Evolutionary conservation across 2,329 filamentous ascomycete genomes (phyloP), one percentile per base, ranked within the genome.

Genomic region (Xylaria sp.): DNA sequence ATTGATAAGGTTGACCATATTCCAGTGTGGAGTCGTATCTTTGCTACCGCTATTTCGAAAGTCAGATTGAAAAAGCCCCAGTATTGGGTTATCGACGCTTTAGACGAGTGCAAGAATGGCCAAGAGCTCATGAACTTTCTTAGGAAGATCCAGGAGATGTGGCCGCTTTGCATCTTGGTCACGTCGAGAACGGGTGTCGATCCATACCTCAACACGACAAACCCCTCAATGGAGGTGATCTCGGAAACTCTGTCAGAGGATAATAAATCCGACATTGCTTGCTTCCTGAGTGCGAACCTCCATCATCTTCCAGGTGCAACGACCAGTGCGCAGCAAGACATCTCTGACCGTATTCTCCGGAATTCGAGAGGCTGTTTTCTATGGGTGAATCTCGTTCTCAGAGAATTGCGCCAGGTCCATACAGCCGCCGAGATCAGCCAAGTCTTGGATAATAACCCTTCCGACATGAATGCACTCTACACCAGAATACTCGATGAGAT

Each of bases 31-130:
- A 58, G 72, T 1, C 68, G 65, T 9, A 70, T 69, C 11, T 23
- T 68, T 1, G 10, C 4, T 11, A 51, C 64, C 1, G 68, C 64
- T 0, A 67, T 76, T 3, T 57, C 71, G 4, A 71, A 66, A 27
- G 17, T 62, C 1, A 63, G 49, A 19, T 57, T 72, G 1, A 61
- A 56, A 13, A 57, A 31, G 11, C 65, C 68, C 0, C 72, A 75
- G 27, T 72, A 70, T 49, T 76, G 72, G 72, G 63, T 75, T 3
- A 71, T 76, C 21, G 74, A 76, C 40, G 71, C 71, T 1, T 35
- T 76, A 13, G 74, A 75, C 35, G 74, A 76, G 35, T 73, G 72
- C 55, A 68, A 60, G 25, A 54, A 43, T 4, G 53, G 60, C 1
- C 4, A 53, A 0, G 70, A 73, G 1, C 52, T 75, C 10, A 58